These are phyloP conservation scores for Beauveria caledonica DNA, from an alignment of 2,329 filamentous ascomycete genomes.

Conservation along the genomic window DNA sequence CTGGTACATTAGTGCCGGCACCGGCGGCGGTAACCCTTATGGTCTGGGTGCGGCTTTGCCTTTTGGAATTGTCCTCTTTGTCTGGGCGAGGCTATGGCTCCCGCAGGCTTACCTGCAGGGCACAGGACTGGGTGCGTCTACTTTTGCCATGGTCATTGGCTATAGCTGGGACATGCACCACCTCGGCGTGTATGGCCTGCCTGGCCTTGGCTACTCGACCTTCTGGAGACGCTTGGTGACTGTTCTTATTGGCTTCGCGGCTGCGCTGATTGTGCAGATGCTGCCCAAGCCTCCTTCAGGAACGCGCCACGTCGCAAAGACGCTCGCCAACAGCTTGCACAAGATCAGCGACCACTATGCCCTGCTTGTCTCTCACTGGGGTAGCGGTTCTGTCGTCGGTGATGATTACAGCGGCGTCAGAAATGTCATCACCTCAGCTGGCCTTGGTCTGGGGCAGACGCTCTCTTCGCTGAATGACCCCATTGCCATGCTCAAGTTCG, in stretches of 20 bases:
- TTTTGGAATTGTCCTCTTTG: slow-evolving; percentile 25
- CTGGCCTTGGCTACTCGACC: slow-evolving; percentile 36
- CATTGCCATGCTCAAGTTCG: slow-evolving; percentile 22
- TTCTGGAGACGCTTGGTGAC: slow-evolving; percentile 40
- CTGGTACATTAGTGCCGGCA: slow-evolving; percentile 44
- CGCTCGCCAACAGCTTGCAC: slow-evolving; percentile 34
- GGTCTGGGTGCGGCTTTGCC: slow-evolving; percentile 39
- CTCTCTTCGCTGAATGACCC: slow-evolving; percentile 19
- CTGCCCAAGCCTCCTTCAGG: slow-evolving; percentile 40
- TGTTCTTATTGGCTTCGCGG: slow-evolving; percentile 36
- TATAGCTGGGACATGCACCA: slow-evolving; percentile 40
- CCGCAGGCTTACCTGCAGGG: slow-evolving; percentile 22
- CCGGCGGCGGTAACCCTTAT: slow-evolving; percentile 39
- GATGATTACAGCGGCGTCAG: slow-evolving; percentile 17
- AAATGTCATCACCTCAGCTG: slow-evolving; percentile 15
- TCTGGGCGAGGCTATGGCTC: slow-evolving; percentile 29
- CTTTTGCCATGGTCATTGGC: slow-evolving; percentile 35
- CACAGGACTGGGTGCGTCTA: slow-evolving; percentile 26
- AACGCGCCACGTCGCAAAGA: slow-evolving; percentile 34
- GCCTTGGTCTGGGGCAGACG: slow-evolving; percentile 22
- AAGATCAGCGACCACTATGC: slow-evolving; percentile 41
- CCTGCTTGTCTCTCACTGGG: slow-evolving; percentile 37
- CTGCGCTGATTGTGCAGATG: slow-evolving; percentile 35
- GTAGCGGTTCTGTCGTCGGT: slow-evolving; percentile 19
- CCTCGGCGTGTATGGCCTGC: slow-evolving; percentile 34